Evolutionary conservation across 2,329 filamentous ascomycete species (phyloP).

Genomic region (Colletotrichum lentis): DNA sequence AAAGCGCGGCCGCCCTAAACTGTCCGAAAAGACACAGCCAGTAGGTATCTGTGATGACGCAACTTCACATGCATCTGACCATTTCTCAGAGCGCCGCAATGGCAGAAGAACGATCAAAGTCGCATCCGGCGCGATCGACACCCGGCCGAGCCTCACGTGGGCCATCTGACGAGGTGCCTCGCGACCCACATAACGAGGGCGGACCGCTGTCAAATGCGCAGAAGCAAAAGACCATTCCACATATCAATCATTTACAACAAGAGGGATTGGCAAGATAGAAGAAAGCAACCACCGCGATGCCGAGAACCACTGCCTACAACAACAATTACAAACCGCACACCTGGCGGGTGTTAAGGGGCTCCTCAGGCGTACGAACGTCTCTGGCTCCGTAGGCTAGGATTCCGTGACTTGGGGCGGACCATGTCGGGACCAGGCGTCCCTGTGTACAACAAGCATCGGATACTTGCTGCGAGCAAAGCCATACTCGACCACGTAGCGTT

Average conservation of each 20-base stretch:
- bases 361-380: background rate
- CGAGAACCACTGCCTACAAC: background rate
- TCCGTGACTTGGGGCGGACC: too few relatives aligned
- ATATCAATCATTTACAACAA: conserved; percentile 30
- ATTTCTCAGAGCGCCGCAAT: background rate
- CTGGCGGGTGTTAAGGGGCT: background rate
- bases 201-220: conserved; percentile 13
- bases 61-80: background rate
- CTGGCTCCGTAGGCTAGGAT: background rate
- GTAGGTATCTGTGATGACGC: background rate
- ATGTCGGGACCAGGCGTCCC: background rate
- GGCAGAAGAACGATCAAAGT: conserved; percentile 12
- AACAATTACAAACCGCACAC: background rate
- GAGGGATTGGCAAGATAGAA: conserved; percentile 32
- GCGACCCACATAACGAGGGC: conserved; percentile 10
- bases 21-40: conserved; percentile 22
- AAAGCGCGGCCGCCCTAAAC: conserved; percentile 28
- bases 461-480: conserved; percentile 3
- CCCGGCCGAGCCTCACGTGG: conserved; percentile 12
- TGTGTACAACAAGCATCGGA: background rate
- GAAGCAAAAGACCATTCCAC: conserved; percentile 26
- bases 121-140: conserved; percentile 19
- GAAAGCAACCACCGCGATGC: background rate
- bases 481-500: conserved; percentile 17
- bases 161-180: conserved; percentile 14